Conservation (phyloP, 1,284 basidiomycete genomes). For the Pseudozyma thailandica region DNA sequence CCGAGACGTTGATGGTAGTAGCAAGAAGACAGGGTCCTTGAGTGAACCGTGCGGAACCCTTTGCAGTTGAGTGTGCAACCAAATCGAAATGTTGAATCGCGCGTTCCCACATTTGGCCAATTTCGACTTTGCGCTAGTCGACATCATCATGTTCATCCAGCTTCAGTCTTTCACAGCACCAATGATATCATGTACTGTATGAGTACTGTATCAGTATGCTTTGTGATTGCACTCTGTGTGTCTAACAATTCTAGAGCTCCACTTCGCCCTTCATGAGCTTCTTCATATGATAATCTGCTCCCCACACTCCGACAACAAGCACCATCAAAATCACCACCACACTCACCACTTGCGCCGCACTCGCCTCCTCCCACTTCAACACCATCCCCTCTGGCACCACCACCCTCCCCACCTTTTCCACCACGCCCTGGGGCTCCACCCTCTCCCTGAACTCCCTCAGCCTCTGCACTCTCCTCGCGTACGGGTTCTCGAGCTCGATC, state of each 20-base stretch:
- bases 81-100: constrained; percentile 1
- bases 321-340: constrained; percentile 14
- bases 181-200: no score
- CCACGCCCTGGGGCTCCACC: constrained; percentile 6
- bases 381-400: constrained; percentile 17
- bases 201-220: no score
- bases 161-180: neutral
- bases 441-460: constrained; percentile 10
- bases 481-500: constrained; percentile 31
- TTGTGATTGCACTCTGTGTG: no score
- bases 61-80: neutral
- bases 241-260: constrained; percentile 14
- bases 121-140: neutral
- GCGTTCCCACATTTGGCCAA: neutral
- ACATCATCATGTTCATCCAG: neutral
- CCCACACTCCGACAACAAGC: constrained; percentile 17
- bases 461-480: constrained; percentile 9
- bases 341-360: constrained; percentile 18
- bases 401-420: constrained; percentile 7
- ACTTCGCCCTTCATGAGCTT: constrained; percentile 7
- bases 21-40: neutral
- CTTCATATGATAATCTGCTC: constrained; percentile 25
- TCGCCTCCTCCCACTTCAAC: constrained; percentile 24
- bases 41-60: constrained; percentile 19
- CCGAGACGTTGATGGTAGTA: neutral